Percentiles rank a stretch among this genome's conserved stretches.
Evolutionary conservation across 352 stramenopile genomes (phyloP).

Genomic region (Pythium angustatum): DNA sequence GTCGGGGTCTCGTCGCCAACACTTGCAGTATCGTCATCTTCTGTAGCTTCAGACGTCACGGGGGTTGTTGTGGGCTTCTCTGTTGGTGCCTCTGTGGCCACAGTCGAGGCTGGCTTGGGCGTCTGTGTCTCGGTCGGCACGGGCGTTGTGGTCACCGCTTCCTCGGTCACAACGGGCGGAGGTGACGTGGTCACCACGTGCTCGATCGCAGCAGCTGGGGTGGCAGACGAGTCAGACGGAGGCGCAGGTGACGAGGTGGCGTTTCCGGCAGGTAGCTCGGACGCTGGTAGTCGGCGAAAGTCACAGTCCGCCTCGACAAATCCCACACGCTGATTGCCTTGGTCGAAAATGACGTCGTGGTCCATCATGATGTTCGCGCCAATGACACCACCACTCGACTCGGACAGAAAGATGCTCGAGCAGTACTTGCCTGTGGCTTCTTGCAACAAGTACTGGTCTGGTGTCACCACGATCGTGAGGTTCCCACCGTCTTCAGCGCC

Average conservation of each 20-base stretch:
- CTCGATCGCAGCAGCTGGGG: too few species aligned
- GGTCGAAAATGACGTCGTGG: conserved; percentile 83
- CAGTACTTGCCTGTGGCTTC: conserved; percentile 54
- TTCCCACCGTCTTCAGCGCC: conserved; percentile 57
- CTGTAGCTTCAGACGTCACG: too few species aligned
- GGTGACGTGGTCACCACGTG: too few species aligned
- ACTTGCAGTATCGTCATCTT: too few species aligned
- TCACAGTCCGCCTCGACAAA: conserved; percentile 76
- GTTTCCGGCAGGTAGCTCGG: background rate
- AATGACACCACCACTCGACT: conserved; percentile 75
- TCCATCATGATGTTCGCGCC: conserved; percentile 84
- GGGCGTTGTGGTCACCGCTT: background rate
- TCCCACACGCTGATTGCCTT: conserved; percentile 64
- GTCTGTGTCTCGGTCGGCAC: conserved; percentile 10
- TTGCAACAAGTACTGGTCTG: conserved; percentile 61
- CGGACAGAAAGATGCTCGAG: conserved; percentile 65
- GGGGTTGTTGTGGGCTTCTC: background rate
- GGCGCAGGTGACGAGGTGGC: conserved; percentile 5
- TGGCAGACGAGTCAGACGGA: background rate
- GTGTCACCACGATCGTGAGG: conserved; percentile 59
- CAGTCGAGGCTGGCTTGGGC: conserved; percentile 1
- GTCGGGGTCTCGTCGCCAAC: too few species aligned
- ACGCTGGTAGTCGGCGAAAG: conserved; percentile 15
- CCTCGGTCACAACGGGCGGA: background rate
- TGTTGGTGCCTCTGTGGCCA: conserved; percentile 18